Conservation (phyloP, 2,329 filamentous ascomycete species). For the Fusarium veterinarium region DNA sequence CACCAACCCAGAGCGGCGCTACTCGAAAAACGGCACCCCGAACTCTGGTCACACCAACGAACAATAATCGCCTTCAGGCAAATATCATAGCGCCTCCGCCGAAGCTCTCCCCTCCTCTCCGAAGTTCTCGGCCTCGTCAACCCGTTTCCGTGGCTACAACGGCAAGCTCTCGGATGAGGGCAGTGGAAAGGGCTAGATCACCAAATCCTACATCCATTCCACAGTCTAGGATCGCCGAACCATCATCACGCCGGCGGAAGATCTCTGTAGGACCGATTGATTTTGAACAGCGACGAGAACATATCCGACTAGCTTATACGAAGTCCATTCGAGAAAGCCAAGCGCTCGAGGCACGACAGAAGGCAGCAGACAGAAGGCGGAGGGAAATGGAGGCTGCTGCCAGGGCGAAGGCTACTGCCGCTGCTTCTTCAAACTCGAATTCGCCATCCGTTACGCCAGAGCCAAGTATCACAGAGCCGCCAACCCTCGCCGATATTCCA, state of each 20-base stretch:
- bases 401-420: slow-evolving; percentile 53
- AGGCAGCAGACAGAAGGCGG: slow-evolving; percentile 63
- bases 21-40: slow-evolving; percentile 56
- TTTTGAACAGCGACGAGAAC: slow-evolving; percentile 83
- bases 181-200: slow-evolving; percentile 66
- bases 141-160: slow-evolving; percentile 81
- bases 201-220: slow-evolving; percentile 52
- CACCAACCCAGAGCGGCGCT: slow-evolving; percentile 52
- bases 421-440: slow-evolving; percentile 28
- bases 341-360: slow-evolving; percentile 65
- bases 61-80: slow-evolving; percentile 73
- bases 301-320: slow-evolving; percentile 86
- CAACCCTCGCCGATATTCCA: slow-evolving; percentile 34
- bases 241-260: slow-evolving; percentile 59
- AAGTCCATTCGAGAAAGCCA: slow-evolving; percentile 83
- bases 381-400: slow-evolving; percentile 62
- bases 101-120: slow-evolving; percentile 80
- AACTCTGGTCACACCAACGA: slow-evolving; percentile 60
- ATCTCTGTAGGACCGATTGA: slow-evolving; percentile 80
- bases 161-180: slow-evolving; percentile 75
- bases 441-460: slow-evolving; percentile 34
- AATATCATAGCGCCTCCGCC: slow-evolving; percentile 77
- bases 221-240: slow-evolving; percentile 51
- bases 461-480: slow-evolving; percentile 17
- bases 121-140: slow-evolving; percentile 84